These are phyloP conservation scores for Metarhizium guizhouense DNA, from an alignment of 2,329 filamentous ascomycete species.

Conservation along the genomic window DNA sequence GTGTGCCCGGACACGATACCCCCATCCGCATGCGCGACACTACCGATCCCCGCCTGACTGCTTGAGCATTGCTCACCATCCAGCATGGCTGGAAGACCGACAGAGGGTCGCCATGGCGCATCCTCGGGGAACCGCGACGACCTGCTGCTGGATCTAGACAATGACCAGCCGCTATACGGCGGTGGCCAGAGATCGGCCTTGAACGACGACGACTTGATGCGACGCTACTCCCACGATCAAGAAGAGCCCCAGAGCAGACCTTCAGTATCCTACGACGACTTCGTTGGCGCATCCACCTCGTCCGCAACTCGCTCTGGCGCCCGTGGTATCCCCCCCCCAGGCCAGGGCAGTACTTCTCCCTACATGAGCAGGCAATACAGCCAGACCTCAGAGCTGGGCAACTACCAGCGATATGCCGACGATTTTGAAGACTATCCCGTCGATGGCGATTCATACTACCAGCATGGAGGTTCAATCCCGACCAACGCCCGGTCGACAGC, in stretches of 20 bases:
- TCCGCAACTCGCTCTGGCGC: slow-evolving; percentile 31
- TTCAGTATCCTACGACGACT: slow-evolving; percentile 90
- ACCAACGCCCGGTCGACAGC: slow-evolving; percentile 43
- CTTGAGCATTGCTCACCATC: slow-evolving; percentile 27
- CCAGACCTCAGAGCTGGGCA: slow-evolving; percentile 75
- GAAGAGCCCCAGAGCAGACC: slow-evolving; percentile 55
- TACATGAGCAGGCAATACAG: slow-evolving; percentile 47
- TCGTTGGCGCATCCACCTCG: slow-evolving; percentile 58
- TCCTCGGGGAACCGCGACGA: slow-evolving; percentile 42
- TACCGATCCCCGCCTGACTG: slow-evolving; percentile 18
- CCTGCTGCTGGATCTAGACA: slow-evolving; percentile 66
- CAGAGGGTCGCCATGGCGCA: slow-evolving; percentile 38
- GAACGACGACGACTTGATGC: slow-evolving; percentile 72
- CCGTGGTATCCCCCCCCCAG: slow-evolving; percentile 15
- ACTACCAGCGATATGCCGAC: slow-evolving; percentile 86
- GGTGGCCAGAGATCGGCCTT: slow-evolving; percentile 69
- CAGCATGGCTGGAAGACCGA: slow-evolving; percentile 53
- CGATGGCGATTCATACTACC: slow-evolving; percentile 76
- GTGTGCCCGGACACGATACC: slow-evolving; percentile 3
- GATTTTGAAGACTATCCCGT: slow-evolving; percentile 76
- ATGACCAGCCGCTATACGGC: slow-evolving; percentile 62
- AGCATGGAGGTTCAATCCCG: slow-evolving; percentile 55
- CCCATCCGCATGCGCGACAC: slow-evolving; percentile 25
- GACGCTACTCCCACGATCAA: slow-evolving; percentile 65
- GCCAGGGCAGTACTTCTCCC: slow-evolving; percentile 22